These are phyloP conservation scores for Yamadazyma oceani DNA, from an alignment of 1,139 yeast genomes.

Conservation along the genomic window DNA sequence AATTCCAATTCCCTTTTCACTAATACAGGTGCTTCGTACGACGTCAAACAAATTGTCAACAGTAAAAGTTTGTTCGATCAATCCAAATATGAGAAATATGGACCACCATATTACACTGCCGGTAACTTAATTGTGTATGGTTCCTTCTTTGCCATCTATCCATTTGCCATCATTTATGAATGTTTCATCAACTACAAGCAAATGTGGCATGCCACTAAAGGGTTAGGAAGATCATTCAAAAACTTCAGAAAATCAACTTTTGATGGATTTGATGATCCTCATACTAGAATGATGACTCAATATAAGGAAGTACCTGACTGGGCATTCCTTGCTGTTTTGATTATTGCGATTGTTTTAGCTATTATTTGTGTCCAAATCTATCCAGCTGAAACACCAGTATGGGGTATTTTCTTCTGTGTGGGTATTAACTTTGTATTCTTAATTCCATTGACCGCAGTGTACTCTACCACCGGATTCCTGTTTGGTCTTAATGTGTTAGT, in stretches of 20 bases:
- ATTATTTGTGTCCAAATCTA: constrained; percentile 46
- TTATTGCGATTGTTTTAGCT: constrained; percentile 48
- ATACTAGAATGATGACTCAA: constrained; percentile 51
- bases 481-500: constrained; percentile 59
- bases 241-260: constrained; percentile 44
- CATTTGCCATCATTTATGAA: constrained; percentile 41
- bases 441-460: constrained; percentile 50
- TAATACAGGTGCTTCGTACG: constrained; percentile 30
- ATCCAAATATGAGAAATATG: constrained; percentile 39
- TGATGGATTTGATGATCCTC: constrained; percentile 55
- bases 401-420: constrained; percentile 57
- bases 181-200: constrained; percentile 38
- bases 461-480: constrained; percentile 51
- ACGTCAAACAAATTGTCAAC: constrained; percentile 30
- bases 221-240: constrained; percentile 17
- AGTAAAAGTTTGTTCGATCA: constrained; percentile 28
- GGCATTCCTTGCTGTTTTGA: constrained; percentile 50
- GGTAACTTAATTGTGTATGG: constrained; percentile 45
- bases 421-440: constrained; percentile 54
- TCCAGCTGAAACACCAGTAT: constrained; percentile 49
- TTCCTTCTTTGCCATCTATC: constrained; percentile 39
- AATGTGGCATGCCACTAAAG: constrained; percentile 30
- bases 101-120: constrained; percentile 61
- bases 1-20: constrained; percentile 36
- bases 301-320: constrained; percentile 64